A percentile compares a stretch with the other conserved stretches of the same genome.
These are phyloP conservation scores for Phytophthora meadii DNA, from an alignment of 352 stramenopile genomes.

Conservation along the genomic window DNA sequence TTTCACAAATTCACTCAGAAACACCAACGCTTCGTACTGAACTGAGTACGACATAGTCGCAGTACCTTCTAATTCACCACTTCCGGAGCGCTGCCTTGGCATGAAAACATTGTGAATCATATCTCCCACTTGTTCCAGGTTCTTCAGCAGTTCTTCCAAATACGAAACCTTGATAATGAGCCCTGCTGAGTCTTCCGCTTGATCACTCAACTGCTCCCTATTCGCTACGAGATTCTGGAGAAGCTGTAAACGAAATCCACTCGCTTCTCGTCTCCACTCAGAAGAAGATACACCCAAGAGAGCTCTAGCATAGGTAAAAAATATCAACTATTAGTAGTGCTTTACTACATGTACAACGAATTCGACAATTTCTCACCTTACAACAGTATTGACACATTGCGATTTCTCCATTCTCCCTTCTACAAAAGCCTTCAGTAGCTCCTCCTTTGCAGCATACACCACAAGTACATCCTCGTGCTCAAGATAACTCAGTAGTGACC, in stretches of 20 bases:
- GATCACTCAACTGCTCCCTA: slow-evolving; percentile 3
- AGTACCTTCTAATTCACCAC: neutral
- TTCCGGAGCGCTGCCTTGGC: neutral
- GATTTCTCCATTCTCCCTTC: neutral
- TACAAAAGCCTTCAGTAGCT: slow-evolving; percentile 29
- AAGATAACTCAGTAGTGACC: slow-evolving; percentile 30
- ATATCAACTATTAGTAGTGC: no score
- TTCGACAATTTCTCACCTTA: slow-evolving; percentile 18
- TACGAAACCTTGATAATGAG: slow-evolving; percentile 12
- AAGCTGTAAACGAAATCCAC: slow-evolving; percentile 58
- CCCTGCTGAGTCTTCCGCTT: slow-evolving; percentile 2
- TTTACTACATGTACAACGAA: neutral
- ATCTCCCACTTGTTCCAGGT: slow-evolving; percentile 13
- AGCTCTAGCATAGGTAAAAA: slow-evolving; percentile 4
- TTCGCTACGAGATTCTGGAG: slow-evolving; percentile 43
- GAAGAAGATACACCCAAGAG: neutral
- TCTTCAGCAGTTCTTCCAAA: slow-evolving; percentile 19
- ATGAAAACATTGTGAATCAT: slow-evolving; percentile 24
- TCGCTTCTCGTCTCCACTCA: slow-evolving; percentile 17
- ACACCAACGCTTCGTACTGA: slow-evolving; percentile 41
- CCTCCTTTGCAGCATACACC: slow-evolving; percentile 51
- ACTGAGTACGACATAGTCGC: slow-evolving; percentile 20
- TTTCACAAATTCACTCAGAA: slow-evolving; percentile 44
- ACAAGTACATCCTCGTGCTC: slow-evolving; percentile 48
- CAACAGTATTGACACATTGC: slow-evolving; percentile 21